A percentile compares a stretch with the other conserved stretches of the same genome.
Conservation (phyloP, 345 rosid species). For the Firmiana major region DNA sequence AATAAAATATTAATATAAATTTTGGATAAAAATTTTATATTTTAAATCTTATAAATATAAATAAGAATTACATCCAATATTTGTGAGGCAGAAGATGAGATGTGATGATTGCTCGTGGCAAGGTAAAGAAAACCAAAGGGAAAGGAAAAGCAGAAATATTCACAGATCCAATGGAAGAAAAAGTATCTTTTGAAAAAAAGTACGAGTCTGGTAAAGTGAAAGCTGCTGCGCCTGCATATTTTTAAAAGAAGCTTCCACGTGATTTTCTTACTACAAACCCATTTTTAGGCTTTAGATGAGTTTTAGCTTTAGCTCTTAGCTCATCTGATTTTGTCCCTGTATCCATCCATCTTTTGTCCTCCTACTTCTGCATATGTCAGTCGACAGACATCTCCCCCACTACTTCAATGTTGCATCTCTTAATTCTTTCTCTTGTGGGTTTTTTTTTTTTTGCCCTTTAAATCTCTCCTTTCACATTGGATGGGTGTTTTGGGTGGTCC, state of each 20-base stretch:
- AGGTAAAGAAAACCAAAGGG: background rate
- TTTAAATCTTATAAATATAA: too few species aligned
- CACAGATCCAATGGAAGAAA: constrained; percentile 12
- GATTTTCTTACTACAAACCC: background rate
- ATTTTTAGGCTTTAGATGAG: background rate
- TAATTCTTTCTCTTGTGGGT: too few species aligned
- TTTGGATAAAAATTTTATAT: too few species aligned
- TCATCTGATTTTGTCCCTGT: too few species aligned
- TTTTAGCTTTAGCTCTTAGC: too few species aligned
- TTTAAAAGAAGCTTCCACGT: constrained; percentile 20
- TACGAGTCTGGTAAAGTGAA: background rate
- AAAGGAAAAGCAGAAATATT: background rate
- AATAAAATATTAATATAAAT: too few species aligned
- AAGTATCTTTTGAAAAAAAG: constrained; percentile 4
- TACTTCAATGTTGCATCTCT: background rate
- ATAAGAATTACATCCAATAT: too few species aligned
- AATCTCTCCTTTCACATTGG: too few species aligned
- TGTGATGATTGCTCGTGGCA: background rate
- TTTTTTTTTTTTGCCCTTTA: too few species aligned
- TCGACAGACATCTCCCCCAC: background rate
- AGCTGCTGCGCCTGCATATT: background rate
- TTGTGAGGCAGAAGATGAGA: background rate
- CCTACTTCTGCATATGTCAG: background rate
- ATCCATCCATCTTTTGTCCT: background rate
- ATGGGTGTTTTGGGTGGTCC: too few species aligned